Base-by-base conservation (phyloP, 2,329 filamentous ascomycete genomes). In the Ilyonectria sp. region DNA sequence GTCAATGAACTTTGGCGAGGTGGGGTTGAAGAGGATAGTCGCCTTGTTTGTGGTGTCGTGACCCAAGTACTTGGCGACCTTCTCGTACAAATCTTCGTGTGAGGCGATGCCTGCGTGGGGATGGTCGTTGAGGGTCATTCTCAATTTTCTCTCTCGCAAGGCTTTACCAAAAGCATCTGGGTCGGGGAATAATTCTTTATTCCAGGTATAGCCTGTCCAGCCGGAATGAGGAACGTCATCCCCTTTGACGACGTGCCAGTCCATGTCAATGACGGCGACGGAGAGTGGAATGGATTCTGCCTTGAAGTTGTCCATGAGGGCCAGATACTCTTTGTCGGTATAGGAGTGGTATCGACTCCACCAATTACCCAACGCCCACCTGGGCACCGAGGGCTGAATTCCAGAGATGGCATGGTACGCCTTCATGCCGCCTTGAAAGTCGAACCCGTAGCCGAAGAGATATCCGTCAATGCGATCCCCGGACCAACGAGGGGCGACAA, bases 311-410 rank as follows among this genome's bases (percentile, higher is more conserved):
- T 89, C 86, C 82, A 91, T 87, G 17, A 92, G 80, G 15, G 79
- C 77, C 2, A 90, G 67, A 71, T 91, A 91, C 69, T 89, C 86
- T 2, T 85, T 80, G 31, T 84, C 82, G 0, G 80, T 81, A 73
- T 91, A 92, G 2, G 83, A 83, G 72, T 91, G 86, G 75, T 91
- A 91, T 8, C 90, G 82, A 53, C 86, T 89, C 89, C 89, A 91
- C 89, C 90, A 92, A 69, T 91, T 91, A 0, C 89, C 89, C 43
- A 91, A 79, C 0, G 86, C 83, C 82, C 86, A 91, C 15, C 89
- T 81, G 0, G 89, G 89, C 1, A 91, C 75, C 10, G 85, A 64
- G 3, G 89, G 88, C 69, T 89, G 87, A 21, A 80, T 81, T 3
- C 89, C 89, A 2, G 87, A 89, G 13, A 91, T 76, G 1, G 82